These are phyloP conservation scores for Boletales sp. DNA, from an alignment of 768 basidiomycete genomes.

Conservation along the genomic window DNA sequence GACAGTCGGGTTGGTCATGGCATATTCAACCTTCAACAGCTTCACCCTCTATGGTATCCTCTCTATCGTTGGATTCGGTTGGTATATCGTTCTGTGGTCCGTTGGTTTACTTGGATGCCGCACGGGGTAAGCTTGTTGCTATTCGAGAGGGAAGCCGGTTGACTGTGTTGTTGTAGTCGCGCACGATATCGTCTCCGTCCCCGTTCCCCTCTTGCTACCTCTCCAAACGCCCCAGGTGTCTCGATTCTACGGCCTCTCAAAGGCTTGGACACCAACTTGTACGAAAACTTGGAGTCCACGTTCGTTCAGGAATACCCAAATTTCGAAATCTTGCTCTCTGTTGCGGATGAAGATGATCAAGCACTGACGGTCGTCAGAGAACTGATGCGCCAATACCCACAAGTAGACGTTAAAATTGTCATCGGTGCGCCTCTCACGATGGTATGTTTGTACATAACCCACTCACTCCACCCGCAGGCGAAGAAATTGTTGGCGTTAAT, in stretches of 20 bases:
- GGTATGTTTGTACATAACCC: background rate
- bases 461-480: slow-evolving; percentile 46
- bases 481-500: slow-evolving; percentile 84
- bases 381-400: slow-evolving; percentile 74
- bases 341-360: slow-evolving; percentile 86
- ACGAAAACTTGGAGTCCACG: slow-evolving; percentile 92
- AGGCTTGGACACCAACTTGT: slow-evolving; percentile 92
- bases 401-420: slow-evolving; percentile 67
- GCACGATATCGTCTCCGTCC: slow-evolving; percentile 69
- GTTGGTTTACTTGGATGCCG: slow-evolving; percentile 65
- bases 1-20: slow-evolving; percentile 8
- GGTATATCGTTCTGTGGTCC: slow-evolving; percentile 63
- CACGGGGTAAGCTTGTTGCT: slow-evolving; percentile 56
- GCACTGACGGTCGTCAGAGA: slow-evolving; percentile 81
- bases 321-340: slow-evolving; percentile 87
- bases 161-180: slow-evolving; percentile 46
- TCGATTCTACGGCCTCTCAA: slow-evolving; percentile 93
- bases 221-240: slow-evolving; percentile 71
- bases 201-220: slow-evolving; percentile 55
- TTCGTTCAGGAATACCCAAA: slow-evolving; percentile 90
- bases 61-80: slow-evolving; percentile 47
- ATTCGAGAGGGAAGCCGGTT: slow-evolving; percentile 1
- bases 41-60: slow-evolving; percentile 9
- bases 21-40: slow-evolving; percentile 2
- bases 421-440: slow-evolving; percentile 52